These are phyloP conservation scores for Brassica rapa DNA, from an alignment of 345 rosid genomes.

Conservation along the genomic window DNA sequence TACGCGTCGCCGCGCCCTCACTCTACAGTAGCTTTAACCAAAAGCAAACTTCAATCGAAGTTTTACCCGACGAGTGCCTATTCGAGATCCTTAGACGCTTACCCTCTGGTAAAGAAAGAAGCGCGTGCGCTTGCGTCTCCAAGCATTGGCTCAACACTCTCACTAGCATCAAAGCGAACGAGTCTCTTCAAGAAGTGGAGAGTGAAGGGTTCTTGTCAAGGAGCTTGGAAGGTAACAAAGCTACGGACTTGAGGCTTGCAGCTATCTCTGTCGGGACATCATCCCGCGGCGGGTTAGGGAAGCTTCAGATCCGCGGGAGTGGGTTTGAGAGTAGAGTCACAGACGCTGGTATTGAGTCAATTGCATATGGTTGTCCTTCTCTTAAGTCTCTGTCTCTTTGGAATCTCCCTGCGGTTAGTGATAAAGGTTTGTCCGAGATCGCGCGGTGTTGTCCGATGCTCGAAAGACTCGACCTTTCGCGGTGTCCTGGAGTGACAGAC, in stretches of 20 bases:
- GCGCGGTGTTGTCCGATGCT: conserved; percentile 68
- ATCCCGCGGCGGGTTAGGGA: conserved; percentile 82
- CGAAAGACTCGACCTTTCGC: conserved; percentile 78
- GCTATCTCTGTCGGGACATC: conserved; percentile 90
- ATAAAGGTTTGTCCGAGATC: conserved; percentile 71
- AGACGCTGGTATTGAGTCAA: conserved; percentile 60
- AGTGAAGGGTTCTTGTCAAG: conserved; percentile 72
- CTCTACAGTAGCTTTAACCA: conserved; percentile 59
- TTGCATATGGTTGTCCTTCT: conserved; percentile 83
- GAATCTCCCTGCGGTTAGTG: conserved; percentile 69
- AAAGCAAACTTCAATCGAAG: conserved; percentile 65
- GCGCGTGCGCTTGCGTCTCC: conserved; percentile 80
- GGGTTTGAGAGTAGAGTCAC: conserved; percentile 62
- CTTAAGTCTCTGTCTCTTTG: conserved; percentile 79
- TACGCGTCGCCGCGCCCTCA: conserved; percentile 69
- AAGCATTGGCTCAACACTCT: conserved; percentile 83
- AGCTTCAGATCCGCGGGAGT: conserved; percentile 75
- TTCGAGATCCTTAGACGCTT: conserved; percentile 83
- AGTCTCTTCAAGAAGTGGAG: conserved; percentile 44
- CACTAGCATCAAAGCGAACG: conserved; percentile 60
- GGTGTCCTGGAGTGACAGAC: conserved; percentile 69
- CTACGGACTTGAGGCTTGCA: conserved; percentile 80
- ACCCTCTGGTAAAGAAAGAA: conserved; percentile 75
- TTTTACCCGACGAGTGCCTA: conserved; percentile 90
- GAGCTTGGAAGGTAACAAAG: conserved; percentile 84